These are phyloP conservation scores for Chrysanthemum makinoi DNA, from an alignment of 129 eudicot species.

Conservation along the genomic window DNA sequence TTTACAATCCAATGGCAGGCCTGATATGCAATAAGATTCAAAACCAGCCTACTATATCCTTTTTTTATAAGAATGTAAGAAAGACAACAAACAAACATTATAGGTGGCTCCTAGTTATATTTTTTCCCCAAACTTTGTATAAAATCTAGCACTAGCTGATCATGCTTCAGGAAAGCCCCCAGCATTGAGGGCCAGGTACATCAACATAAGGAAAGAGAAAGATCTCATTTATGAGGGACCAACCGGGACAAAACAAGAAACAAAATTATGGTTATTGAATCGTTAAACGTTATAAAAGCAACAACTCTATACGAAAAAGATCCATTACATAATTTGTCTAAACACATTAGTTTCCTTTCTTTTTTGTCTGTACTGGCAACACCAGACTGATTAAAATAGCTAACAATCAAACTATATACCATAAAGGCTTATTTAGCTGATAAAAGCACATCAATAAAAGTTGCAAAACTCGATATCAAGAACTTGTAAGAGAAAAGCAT, in stretches of 20 bases:
- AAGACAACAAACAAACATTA: background rate
- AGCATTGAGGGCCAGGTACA: background rate
- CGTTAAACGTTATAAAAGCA: background rate
- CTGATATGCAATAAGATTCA: background rate
- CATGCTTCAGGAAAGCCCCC: background rate
- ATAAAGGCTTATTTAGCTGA: background rate
- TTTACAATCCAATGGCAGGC: background rate
- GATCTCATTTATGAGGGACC: no score
- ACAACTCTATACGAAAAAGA: background rate
- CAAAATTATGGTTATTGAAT: no score
- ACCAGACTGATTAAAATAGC: background rate
- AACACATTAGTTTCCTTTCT: background rate
- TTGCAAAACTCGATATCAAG: background rate
- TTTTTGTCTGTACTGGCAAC: background rate
- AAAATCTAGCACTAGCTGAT: background rate
- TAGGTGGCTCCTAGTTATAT: background rate
- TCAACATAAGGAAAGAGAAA: no score
- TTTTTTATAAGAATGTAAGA: slow-evolving; percentile 6
- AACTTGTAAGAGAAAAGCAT: background rate
- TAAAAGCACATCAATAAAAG: background rate
- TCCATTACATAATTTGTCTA: background rate
- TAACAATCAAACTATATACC: background rate
- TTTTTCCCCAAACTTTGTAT: background rate
- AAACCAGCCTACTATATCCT: background rate
- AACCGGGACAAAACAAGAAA: no score